Conservation (phyloP, 2,329 filamentous ascomycete species). For the Scedosporium apiospermum region DNA sequence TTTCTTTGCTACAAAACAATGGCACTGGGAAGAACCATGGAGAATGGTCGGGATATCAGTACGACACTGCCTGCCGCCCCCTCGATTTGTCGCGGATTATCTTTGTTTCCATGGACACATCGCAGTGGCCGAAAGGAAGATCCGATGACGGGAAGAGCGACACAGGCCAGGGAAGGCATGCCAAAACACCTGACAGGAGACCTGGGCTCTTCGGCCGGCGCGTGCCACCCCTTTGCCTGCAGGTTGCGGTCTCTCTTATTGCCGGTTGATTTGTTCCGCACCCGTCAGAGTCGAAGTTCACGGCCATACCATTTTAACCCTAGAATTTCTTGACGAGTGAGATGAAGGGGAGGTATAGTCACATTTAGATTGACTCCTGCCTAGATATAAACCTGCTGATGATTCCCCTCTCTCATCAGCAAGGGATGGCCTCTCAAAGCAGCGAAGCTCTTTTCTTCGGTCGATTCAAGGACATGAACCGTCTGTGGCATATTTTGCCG, state of each 20-base stretch:
- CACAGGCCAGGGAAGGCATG: neutral
- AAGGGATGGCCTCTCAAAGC: neutral
- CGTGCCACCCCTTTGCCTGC: neutral
- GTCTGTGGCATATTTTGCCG: slow-evolving; percentile 1
- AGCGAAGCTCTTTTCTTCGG: neutral
- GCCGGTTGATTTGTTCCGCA: neutral
- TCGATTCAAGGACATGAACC: neutral
- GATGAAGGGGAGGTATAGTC: slow-evolving; percentile 1
- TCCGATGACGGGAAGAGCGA: neutral
- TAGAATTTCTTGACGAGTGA: neutral
- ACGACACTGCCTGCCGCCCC: neutral
- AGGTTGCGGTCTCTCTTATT: neutral
- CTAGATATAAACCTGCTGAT: slow-evolving; percentile 1
- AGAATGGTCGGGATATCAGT: neutral
- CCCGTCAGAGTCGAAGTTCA: neutral
- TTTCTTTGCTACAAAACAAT: neutral
- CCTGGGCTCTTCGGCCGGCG: neutral
- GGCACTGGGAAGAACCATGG: neutral
- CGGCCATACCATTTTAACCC: neutral
- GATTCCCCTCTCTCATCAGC: neutral
- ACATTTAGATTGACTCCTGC: neutral
- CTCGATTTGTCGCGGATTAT: neutral
- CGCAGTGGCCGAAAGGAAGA: neutral
- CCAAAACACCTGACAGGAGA: neutral
- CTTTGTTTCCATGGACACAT: neutral